phyloP scores from a whole-genome alignment of 2,329 filamentous ascomycete species.

The Seiridium unicorne region DNA sequence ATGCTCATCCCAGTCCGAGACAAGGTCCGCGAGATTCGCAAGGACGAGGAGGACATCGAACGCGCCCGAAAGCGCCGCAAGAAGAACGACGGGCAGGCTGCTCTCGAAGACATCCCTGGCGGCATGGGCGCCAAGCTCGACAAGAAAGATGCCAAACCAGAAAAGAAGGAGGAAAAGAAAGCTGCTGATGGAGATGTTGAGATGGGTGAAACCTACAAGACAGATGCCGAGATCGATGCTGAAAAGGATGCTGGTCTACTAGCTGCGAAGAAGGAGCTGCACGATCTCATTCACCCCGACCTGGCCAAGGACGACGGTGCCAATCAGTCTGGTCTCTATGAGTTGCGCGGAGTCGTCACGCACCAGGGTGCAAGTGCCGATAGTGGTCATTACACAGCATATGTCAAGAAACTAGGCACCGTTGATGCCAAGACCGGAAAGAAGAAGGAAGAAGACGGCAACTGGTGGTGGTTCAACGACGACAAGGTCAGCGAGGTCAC shows the following conservation, averaged over 20 bases:
- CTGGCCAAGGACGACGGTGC: conserved; percentile 75
- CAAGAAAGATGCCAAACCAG: conserved; percentile 39
- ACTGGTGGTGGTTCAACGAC: conserved; percentile 99
- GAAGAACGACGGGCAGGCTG: conserved; percentile 50
- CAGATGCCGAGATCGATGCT: conserved; percentile 86
- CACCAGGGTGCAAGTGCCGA: conserved; percentile 97
- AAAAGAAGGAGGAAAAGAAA: conserved; percentile 34
- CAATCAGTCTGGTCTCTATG: conserved; percentile 93
- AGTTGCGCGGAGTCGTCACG: conserved; percentile 89
- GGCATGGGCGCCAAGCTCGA: conserved; percentile 49
- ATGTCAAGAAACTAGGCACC: conserved; percentile 84
- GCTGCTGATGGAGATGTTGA: conserved; percentile 66
- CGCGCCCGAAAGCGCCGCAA: conserved; percentile 90
- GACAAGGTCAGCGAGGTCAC: conserved; percentile 94
- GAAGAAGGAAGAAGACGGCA: conserved; percentile 79
- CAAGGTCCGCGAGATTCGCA: conserved; percentile 90
- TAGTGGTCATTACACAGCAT: conserved; percentile 96
- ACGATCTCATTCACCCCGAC: conserved; percentile 71
- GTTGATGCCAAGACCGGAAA: conserved; percentile 76
- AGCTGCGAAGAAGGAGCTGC: conserved; percentile 83
- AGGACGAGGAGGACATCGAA: conserved; percentile 92
- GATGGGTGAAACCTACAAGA: conserved; percentile 81
- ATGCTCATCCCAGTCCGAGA: conserved; percentile 89
- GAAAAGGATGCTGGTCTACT: conserved; percentile 76
- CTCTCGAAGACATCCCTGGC: conserved; percentile 44